Evolutionary conservation across 805 yeast genomes (phyloP).

Genomic region (Wickerhamiella bombiphila): DNA sequence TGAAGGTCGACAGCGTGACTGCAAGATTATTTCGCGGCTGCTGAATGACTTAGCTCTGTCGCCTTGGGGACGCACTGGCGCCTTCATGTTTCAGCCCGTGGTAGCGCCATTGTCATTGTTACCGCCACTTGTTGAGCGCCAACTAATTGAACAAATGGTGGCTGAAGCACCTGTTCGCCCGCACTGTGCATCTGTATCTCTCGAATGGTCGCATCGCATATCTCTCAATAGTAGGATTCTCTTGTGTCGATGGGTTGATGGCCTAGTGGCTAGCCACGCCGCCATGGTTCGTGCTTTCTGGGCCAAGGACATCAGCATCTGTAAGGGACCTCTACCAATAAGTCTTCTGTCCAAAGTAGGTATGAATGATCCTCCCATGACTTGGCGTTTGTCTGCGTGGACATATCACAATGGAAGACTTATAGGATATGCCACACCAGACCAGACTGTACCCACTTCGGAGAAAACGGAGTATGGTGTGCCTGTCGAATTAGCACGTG

Average conservation of each 20-base stretch:
- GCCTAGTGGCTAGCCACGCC: too few species aligned
- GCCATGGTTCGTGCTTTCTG: too few species aligned
- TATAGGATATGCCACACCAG: background rate
- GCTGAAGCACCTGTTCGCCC: background rate
- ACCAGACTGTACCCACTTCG: background rate
- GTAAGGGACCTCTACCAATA: conserved; percentile 5
- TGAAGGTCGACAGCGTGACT: conserved; percentile 11
- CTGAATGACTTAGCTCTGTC: conserved; percentile 7
- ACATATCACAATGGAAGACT: too few species aligned
- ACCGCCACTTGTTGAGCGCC: conserved; percentile 13
- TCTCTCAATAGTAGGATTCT: too few species aligned
- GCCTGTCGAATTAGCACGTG: background rate
- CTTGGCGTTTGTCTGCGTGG: too few species aligned
- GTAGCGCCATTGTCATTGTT: conserved; percentile 2
- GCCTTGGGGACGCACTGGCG: conserved; percentile 5
- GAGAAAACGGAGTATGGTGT: background rate
- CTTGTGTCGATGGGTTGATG: too few species aligned
- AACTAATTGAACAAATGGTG: conserved; percentile 9
- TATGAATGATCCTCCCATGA: too few species aligned
- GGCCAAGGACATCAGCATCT: too few species aligned
- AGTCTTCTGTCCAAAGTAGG: too few species aligned
- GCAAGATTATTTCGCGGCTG: conserved; percentile 3
- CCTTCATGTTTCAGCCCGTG: conserved; percentile 4
- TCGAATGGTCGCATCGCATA: too few species aligned
- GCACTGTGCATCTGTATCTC: conserved; percentile 3